These are phyloP conservation scores for Patellifolia procumbens DNA, from an alignment of 179 eudicot genomes.

Conservation along the genomic window DNA sequence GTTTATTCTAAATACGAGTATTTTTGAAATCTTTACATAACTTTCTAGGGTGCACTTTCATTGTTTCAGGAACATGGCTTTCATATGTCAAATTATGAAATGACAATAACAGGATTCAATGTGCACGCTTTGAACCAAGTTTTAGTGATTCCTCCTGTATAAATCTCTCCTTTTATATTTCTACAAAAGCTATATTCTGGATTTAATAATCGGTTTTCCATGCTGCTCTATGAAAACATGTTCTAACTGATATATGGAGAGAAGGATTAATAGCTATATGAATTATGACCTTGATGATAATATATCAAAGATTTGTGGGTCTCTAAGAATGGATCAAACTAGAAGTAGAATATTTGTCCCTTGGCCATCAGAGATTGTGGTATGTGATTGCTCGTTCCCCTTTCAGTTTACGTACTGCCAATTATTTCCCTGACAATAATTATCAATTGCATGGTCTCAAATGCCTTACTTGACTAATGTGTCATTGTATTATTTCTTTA, in stretches of 20 bases:
- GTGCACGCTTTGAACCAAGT: no score
- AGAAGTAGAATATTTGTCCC: not conserved
- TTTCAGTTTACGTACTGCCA: not conserved
- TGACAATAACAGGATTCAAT: not conserved
- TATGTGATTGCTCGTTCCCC: not conserved
- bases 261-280: not conserved
- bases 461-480: constrained; percentile 2
- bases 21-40: no score
- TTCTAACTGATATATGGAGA: not conserved
- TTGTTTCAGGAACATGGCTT: not conserved
- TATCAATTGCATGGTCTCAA: not conserved
- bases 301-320: not conserved
- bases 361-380: not conserved
- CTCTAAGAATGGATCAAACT: not conserved
- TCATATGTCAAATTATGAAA: not conserved
- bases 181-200: not conserved
- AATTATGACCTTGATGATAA: not conserved
- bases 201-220: not conserved
- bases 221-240: not conserved
- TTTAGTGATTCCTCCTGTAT: not conserved
- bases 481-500: not conserved
- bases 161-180: not conserved
- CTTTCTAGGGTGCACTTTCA: no score
- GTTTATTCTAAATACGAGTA: no score
- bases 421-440: not conserved